Base-by-base conservation (phyloP, 148 eudicot genomes). In the Amaranthus palmeri region DNA sequence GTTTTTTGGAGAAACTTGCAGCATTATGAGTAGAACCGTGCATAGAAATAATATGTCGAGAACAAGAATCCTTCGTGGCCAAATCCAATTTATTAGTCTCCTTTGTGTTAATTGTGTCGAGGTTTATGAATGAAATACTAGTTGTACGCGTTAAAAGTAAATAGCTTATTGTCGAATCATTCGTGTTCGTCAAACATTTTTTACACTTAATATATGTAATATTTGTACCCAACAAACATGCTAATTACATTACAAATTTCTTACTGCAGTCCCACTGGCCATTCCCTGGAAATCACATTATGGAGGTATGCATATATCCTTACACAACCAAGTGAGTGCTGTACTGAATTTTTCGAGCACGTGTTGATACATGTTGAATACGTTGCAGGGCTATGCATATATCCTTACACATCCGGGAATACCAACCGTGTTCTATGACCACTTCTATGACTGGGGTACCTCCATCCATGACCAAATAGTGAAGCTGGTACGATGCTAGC, bases 211-310 rank as follows among this genome's bases (percentile, higher is more conserved):
- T 25, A 59, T 40, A 59, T 18, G 36, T 59, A 59, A 59, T 25
- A 59, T 40, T 59, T 25, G 36, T 25, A 59, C 63, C 44, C 25
- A 44, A 9, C 42, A 44, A 48, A 25, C 14, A 15, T 56, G n/a
- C 10, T 48, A 6, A 3, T 59, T 2, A 54, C 4, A 12, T 7
- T 48, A 18, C 3, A 46, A 48, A 40, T 61, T n/a, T 49, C 55
- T 68, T 73, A 44, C 66, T 86, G 83, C 91, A 93, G 98, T 96
- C 89, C 74, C 98, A 93, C 70, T 93, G 96, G 98, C 98, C 96
- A 48, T 93, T 93, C 72, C 96, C 98, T 15, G 81, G 85, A 61
- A 75, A 84, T 69, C 90, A 87, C 79, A 76, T 91, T 8, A 88
- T 91, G 96, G 95, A 93, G 98, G 98, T 93, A 90, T n/a, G n/a